Base-by-base conservation (phyloP, 1,139 yeast species). In the Diutina siamensis region DNA sequence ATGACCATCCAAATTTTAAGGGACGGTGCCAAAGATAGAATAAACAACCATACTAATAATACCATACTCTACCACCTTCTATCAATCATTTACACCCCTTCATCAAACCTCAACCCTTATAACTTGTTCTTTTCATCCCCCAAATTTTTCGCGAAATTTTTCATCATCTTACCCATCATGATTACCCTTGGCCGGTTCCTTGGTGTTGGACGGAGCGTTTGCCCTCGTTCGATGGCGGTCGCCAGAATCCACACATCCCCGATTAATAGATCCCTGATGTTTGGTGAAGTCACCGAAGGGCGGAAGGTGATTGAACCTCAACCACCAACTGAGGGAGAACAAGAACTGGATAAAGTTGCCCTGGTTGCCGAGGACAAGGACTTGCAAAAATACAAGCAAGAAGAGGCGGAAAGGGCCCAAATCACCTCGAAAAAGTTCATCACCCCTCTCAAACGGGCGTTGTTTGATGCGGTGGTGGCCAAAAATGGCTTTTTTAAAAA, bases 401-500 rank as follows among this genome's bases (percentile, higher is more conserved):
- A 64, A 35, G 60, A 62, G 50, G 67, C 67, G 2, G 45, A 54
- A 48, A 52, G 56, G 27, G 49, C 55, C 40, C 71, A 67, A 48
- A 57, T 61, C 45, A 56, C 54, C 32, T 54, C 59, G 12, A 68
- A 62, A 44, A 66, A 68, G 52, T 69, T 58, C 50, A 58, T 88
- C 21, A 74, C 88, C 12, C 94, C 95, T n/a, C 67, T 87, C 51
- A 88, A 87, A 62, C 72, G 72, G 53, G 66, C 71, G 53, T 67
- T 88, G 19, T 88, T 83, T 58, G 67, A 72, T 32, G 65, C 71
- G 44, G 82, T 81, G 53, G 83, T 87, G 46, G 59, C 62, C 12
- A 60, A 71, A 52, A 72, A 83, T 57, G 95, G 95, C n/a, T 82
- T 82, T 56, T 88, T 74, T 71, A 80, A 80, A 57, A 82, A 81